Base-by-base conservation (phyloP, 2,329 filamentous ascomycete genomes). In the Talaromyces atroroseus region DNA sequence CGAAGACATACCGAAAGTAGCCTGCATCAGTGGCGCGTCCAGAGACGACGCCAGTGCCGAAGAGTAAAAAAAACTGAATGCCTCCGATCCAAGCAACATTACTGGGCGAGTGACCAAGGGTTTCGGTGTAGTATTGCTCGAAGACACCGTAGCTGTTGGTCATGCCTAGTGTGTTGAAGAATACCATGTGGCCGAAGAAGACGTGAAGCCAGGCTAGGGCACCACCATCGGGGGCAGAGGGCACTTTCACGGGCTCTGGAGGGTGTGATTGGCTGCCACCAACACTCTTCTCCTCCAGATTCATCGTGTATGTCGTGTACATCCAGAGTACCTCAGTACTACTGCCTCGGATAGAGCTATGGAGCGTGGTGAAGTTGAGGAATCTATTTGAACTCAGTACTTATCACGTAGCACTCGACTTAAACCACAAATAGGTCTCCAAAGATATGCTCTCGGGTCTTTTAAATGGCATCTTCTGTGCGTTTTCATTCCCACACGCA, bases 31-130 rank as follows among this genome's bases (percentile, higher is more conserved):
- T 70, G 0, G 71, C 66, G 14, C 71, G 66, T 1, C 75, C 74
- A 1, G 73, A 71, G 36, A 77, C 71, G 3, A 69, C 72, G 2
- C 74, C 72, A 5, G 75, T 61, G 55, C 75, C 71, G 59, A 75
- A 75, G n/a, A 77, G 63, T 0, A 58, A n/a, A 60, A 77, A 78
- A 44, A 77, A 65, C 58, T 78, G 74, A 14, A 76, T 62, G 14
- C 67, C 66, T 14, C 76, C 75, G 14, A 79, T 68, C 76, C 75
- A 78, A 18, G 74, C 74, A n/a, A 78, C 72, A 26, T 67, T 64
- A 2, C 71, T 72, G 3, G 72, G 66, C 1, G 52, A 24, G n/a
- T 58, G 56, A 1, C 70, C 60, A 5, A 77, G 63, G 0, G 63
- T 56, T 5, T 64, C 63, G 2, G 68, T 65, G 58, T 79, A 78